Base-by-base conservation (phyloP, 2,329 filamentous ascomycete species). In the Colletotrichum sp. region DNA sequence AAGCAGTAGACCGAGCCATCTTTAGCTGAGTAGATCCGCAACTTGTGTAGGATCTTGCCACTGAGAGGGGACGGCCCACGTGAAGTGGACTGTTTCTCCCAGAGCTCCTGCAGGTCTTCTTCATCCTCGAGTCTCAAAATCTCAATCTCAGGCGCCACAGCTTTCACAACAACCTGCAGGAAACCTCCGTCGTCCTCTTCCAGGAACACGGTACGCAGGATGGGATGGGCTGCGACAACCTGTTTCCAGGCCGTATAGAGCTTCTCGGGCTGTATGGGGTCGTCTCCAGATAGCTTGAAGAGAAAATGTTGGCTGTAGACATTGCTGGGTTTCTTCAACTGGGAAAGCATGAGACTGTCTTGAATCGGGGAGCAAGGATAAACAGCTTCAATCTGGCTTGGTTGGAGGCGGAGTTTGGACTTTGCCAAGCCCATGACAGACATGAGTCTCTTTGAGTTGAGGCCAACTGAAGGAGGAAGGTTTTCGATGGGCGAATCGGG, bases 321-420 rank as follows among this genome's bases (percentile, higher is more conserved):
- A 1, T 63, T 38, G 18, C 2, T 24, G 1, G 56, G 4, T 0
- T n/a, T 28, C 26, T 67, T 74, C 14, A 72, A n/a, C n/a, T 74
- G 69, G 2, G 73, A 74, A 2, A 74, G n/a, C 16, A 75, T 75
- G 2, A 75, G 64, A 13, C 71, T 73, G 21, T 65, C 34, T n/a
- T 75, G 73, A 12, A 75, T 64, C 4, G 73, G 73, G 4, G 71
- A 73, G 18, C 70, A 73, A 10, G 73, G 73, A 4, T 64, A 65
- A 3, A 75, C 24, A 7, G 58, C 52, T 26, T 73, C 70, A 16
- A 75, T 43, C 9, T 74, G 52, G 21, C 10, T 28, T 2, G 32
- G 7, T 4, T 26, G 26, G 5, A 74, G 18, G 1, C 62, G n/a
- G 2, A 67, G 38, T 4, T 56, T 58, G 5, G 69, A 62, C 9